phyloP scores from a whole-genome alignment of 169 alveolate species.

The Babesia gibsoni region DNA sequence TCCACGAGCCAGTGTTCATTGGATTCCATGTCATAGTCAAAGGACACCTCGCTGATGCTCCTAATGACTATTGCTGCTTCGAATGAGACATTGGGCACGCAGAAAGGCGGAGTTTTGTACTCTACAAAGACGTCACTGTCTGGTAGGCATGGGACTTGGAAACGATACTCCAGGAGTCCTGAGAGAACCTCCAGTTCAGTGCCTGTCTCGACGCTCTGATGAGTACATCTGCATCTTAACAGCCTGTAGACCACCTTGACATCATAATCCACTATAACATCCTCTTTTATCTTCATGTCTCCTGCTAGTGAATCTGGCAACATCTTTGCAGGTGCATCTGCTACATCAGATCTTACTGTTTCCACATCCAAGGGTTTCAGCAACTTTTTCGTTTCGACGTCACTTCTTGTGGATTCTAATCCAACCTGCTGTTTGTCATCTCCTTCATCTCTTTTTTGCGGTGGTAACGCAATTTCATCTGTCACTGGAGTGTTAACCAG shows the following conservation, averaged over 20 bases:
- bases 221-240: conserved; percentile 2
- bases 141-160: neutral
- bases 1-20: conserved; percentile 35
- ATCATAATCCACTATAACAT: too few species aligned
- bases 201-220: neutral
- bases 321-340: too few species aligned
- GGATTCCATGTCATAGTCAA: conserved; percentile 11
- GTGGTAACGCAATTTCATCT: too few species aligned
- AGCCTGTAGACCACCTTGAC: conserved; percentile 12
- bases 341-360: too few species aligned
- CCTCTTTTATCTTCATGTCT: too few species aligned
- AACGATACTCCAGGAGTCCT: neutral
- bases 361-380: too few species aligned
- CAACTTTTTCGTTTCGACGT: too few species aligned
- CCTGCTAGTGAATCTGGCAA: too few species aligned
- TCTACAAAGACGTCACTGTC: conserved; percentile 4
- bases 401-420: too few species aligned
- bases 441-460: too few species aligned
- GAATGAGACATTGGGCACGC: neutral
- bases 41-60: neutral
- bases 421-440: too few species aligned
- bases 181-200: conserved; percentile 4
- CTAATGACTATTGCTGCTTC: neutral
- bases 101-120: conserved; percentile 14
- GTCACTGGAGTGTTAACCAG: too few species aligned